Percentiles rank a stretch among this genome's conserved stretches.
Conservation (phyloP, 164 flowering plant genomes). For the Paratinospora sagittata region DNA sequence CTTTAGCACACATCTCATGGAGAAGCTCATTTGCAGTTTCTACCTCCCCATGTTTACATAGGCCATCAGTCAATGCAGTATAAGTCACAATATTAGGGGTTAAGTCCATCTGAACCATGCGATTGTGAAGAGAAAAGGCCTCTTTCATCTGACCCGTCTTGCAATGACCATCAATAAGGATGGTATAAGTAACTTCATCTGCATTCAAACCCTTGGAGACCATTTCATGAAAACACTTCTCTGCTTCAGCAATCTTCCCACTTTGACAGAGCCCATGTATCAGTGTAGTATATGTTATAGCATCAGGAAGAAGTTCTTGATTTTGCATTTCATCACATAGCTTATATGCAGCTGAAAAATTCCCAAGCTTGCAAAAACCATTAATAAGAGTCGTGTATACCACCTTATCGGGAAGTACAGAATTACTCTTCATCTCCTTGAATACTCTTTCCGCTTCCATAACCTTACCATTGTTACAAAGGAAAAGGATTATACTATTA, state of each 20-base stretch:
- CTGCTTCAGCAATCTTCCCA: conserved; percentile 46
- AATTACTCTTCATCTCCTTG: conserved; percentile 45
- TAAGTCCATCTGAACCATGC: conserved; percentile 24
- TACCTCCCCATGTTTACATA: conserved; percentile 29
- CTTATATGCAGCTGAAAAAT: conserved; percentile 35
- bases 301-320: conserved; percentile 32
- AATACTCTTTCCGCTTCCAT: conserved; percentile 41
- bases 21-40: conserved; percentile 36
- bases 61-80: conserved; percentile 29
- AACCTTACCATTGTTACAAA: conserved; percentile 28
- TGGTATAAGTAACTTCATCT: conserved; percentile 30
- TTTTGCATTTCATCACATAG: conserved; percentile 42
- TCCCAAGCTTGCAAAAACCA: conserved; percentile 42
- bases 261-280: conserved; percentile 47
- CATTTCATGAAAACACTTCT: conserved; percentile 46
- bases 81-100: conserved; percentile 30
- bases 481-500: conserved; percentile 37
- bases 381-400: conserved; percentile 45
- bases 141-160: conserved; percentile 25
- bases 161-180: conserved; percentile 35
- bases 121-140: conserved; percentile 30
- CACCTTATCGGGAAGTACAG: conserved; percentile 37
- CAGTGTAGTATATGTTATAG: conserved; percentile 42
- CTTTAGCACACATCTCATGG: conserved; percentile 29
- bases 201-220: conserved; percentile 29